A percentile compares a stretch with the other conserved stretches of the same genome.
phyloP scores from a whole-genome alignment of 495 filamentous ascomycete genomes.

The Talaromyces wortmannii region DNA sequence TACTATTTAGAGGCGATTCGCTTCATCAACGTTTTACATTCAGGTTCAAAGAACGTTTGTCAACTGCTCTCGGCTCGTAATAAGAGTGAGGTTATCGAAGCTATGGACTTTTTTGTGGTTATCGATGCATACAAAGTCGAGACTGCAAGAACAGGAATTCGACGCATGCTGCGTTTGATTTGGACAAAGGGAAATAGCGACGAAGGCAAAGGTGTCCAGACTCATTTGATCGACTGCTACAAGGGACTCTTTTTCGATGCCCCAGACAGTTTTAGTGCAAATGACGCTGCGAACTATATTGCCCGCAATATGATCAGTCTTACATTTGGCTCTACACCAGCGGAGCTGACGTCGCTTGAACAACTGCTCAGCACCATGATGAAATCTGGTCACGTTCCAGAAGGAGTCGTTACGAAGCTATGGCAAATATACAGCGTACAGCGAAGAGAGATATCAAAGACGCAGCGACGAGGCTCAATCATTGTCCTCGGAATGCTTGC shows the following conservation, averaged over 20 bases:
- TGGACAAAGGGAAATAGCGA: slow-evolving; percentile 99
- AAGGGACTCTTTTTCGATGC: slow-evolving; percentile 93
- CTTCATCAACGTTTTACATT: slow-evolving; percentile 91
- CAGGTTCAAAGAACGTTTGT: slow-evolving; percentile 66
- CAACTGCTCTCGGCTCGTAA: slow-evolving; percentile 89
- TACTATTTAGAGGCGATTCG: slow-evolving; percentile 89
- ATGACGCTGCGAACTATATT: slow-evolving; percentile 93
- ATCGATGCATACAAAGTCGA: slow-evolving; percentile 93
- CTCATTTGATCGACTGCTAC: slow-evolving; percentile 96
- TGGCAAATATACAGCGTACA: slow-evolving; percentile 98
- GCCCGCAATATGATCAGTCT: slow-evolving; percentile 98
- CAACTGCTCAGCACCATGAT: slow-evolving; percentile 96
- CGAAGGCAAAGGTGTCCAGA: slow-evolving; percentile 96
- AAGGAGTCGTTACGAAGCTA: slow-evolving; percentile 81
- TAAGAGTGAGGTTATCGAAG: slow-evolving; percentile 96
- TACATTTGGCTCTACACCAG: slow-evolving; percentile 89
- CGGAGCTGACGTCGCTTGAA: slow-evolving; percentile 90
- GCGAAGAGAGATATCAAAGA: slow-evolving; percentile 84
- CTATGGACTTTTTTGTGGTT: slow-evolving; percentile 97
- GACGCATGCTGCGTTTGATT: slow-evolving; percentile 90
- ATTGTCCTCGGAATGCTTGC: slow-evolving; percentile 98
- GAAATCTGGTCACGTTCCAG: slow-evolving; percentile 80
- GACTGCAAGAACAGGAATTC: slow-evolving; percentile 79
- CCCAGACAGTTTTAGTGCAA: slow-evolving; percentile 74
- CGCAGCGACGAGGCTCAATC: slow-evolving; percentile 87